phyloP scores from a whole-genome alignment of 345 rosid species.

The Pugionium cornutum region DNA sequence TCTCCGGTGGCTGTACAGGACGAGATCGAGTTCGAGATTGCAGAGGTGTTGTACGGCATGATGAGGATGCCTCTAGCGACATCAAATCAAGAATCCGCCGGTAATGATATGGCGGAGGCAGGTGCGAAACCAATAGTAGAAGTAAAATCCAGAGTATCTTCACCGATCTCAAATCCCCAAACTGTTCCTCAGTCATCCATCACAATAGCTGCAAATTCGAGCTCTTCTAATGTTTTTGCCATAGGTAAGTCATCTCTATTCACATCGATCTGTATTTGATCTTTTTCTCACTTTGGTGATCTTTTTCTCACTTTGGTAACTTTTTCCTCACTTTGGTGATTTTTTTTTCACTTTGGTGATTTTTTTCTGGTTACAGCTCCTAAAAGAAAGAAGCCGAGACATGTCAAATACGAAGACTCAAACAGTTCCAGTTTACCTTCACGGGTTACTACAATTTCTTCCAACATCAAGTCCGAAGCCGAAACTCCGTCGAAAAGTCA shows the following conservation, averaged over 20 bases:
- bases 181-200: conserved; percentile 56
- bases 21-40: conserved; percentile 98
- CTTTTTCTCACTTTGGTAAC: no score
- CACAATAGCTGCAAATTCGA: conserved; percentile 55
- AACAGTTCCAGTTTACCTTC: conserved; percentile 49
- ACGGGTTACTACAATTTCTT: conserved; percentile 32
- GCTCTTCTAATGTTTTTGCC: conserved; percentile 59
- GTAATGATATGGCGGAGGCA: conserved; percentile 45
- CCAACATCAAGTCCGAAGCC: conserved; percentile 46
- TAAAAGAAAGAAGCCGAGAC: conserved; percentile 87
- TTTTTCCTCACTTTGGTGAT: no score
- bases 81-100: conserved; percentile 57
- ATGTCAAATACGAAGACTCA: conserved; percentile 79
- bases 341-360: background rate
- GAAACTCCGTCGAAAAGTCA: conserved; percentile 58
- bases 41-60: conserved; percentile 91
- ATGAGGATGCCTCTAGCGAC: conserved; percentile 80
- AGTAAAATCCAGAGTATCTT: conserved; percentile 78
- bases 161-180: conserved; percentile 76
- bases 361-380: conserved; percentile 58
- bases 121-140: conserved; percentile 38
- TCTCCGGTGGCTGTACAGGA: conserved; percentile 66
- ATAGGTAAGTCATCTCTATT: conserved; percentile 51
- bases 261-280: conserved; percentile 6
- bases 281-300: background rate